Base-by-base conservation (phyloP, 768 basidiomycete genomes). In the Auricularia cornea region DNA sequence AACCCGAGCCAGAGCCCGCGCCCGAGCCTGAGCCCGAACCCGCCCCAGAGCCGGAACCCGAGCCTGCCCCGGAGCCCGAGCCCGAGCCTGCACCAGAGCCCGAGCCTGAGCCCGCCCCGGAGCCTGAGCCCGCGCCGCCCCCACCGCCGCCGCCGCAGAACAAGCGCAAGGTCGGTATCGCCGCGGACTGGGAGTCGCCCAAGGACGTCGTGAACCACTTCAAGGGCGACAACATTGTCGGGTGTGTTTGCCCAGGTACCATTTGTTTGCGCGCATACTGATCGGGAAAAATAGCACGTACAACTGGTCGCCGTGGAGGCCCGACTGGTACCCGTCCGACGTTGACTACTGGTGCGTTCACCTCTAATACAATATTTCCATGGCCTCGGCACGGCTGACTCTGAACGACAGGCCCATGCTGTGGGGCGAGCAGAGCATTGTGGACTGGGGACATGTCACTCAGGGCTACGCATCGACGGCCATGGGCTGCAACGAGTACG, bases 401-500 rank as follows among this genome's bases (percentile, higher is more conserved):
- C 8, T 38, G 35, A n/a, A n/a, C 16, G 8, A 14, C 35, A 38
- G 35, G 44, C 54, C 54, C 28, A 57, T 57, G 54, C 20, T 57
- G 23, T 26, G 26, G 18, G 54, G 54, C 23, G 54, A 57, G 54
- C 18, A 57, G 54, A 57, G 28, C 54, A 57, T 57, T 20, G 26
- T 26, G 8, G 54, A 57, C 54, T 57, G 54, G 54, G 54, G 30
- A 14, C 54, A 57, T 20, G 54, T 57, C 28, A 57, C 54, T 20
- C 26, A 16, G 16, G 54, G 54, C 30, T 57, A 57, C 20, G 54
- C 54, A 6, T 28, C 54, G 16, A 57, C 23, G 54, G 54, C 54
- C 23, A 57, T 57, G 54, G 54, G 54, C 30, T 57, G 54, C 54
- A 57, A 57, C 54, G 54, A 57, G 44, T 48, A 23, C 44, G 44